Evolutionary conservation across 306 rosid species (phyloP).

Genomic region (Cicer yamashitae): DNA sequence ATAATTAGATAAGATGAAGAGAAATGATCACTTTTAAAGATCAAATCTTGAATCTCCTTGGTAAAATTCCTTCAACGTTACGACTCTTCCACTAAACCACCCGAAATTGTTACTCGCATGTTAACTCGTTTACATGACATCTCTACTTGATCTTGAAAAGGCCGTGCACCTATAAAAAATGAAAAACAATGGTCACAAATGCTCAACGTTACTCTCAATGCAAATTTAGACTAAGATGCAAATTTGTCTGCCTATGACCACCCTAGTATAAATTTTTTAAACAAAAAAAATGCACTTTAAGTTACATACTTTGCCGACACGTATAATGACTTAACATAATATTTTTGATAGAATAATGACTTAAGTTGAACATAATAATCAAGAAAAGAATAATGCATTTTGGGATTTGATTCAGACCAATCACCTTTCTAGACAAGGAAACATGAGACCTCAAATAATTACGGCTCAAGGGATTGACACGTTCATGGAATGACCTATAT

Average conservation of each 20-base stretch:
- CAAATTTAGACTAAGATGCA: slow-evolving; percentile 45
- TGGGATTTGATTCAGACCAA: slow-evolving; percentile 64
- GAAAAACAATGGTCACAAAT: slow-evolving; percentile 18
- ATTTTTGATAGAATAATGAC: too few relatives aligned
- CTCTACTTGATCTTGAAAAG: slow-evolving; percentile 41
- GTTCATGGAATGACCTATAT: slow-evolving; percentile 44
- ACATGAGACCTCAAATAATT: slow-evolving; percentile 43
- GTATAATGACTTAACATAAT: slow-evolving; percentile 51
- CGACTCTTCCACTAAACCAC: too few relatives aligned
- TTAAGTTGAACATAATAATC: slow-evolving; percentile 48
- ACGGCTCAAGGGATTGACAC: slow-evolving; percentile 53
- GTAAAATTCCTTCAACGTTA: too few relatives aligned
- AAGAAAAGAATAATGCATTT: slow-evolving; percentile 51
- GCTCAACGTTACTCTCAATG: slow-evolving; percentile 39
- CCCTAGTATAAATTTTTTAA: background rate
- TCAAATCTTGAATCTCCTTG: too few relatives aligned
- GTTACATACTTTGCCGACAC: slow-evolving; percentile 58
- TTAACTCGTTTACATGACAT: slow-evolving; percentile 40
- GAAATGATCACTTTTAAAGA: too few relatives aligned
- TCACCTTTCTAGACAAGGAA: slow-evolving; percentile 51
- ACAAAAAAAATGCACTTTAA: background rate
- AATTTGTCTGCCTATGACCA: slow-evolving; percentile 36
- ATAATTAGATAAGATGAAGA: too few relatives aligned
- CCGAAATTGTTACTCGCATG: slow-evolving; percentile 36
- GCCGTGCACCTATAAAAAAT: slow-evolving; percentile 31